Conservation (phyloP, 2,329 filamentous ascomycete species). For the Albophoma yamanashiensis region DNA sequence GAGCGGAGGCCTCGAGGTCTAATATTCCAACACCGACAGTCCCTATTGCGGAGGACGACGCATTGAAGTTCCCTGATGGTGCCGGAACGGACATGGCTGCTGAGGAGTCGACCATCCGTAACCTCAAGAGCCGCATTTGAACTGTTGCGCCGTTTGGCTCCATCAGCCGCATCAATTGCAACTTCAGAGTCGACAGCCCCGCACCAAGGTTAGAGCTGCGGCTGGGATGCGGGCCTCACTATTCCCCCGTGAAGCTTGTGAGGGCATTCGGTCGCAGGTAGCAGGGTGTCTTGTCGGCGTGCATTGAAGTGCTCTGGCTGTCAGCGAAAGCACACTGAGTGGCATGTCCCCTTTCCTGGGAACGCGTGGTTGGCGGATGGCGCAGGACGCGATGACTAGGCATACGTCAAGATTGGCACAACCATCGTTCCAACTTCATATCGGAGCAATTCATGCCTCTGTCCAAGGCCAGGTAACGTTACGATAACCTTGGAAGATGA, state of each 20-base stretch:
- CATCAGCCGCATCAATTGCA: constrained; percentile 57
- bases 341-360: constrained; percentile 36
- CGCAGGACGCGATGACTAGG: background rate
- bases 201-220: constrained; percentile 38
- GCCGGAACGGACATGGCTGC: constrained; percentile 79
- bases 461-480: constrained; percentile 54
- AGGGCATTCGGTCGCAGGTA: constrained; percentile 66
- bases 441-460: constrained; percentile 66
- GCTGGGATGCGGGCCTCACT: constrained; percentile 19
- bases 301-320: constrained; percentile 52
- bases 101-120: constrained; percentile 65
- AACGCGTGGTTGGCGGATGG: background rate
- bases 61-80: constrained; percentile 57
- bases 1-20: constrained; percentile 71
- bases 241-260: constrained; percentile 24
- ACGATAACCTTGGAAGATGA: constrained; percentile 63
- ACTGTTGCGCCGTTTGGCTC: constrained; percentile 61
- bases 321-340: constrained; percentile 52
- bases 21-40: constrained; percentile 61
- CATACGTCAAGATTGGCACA: background rate
- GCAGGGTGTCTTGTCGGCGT: constrained; percentile 66
- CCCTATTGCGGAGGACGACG: constrained; percentile 56
- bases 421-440: constrained; percentile 51
- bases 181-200: background rate
- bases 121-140: constrained; percentile 60